Evolutionary conservation across 257 asterid genomes (phyloP).

Genomic region (Knoxia roxburghii): DNA sequence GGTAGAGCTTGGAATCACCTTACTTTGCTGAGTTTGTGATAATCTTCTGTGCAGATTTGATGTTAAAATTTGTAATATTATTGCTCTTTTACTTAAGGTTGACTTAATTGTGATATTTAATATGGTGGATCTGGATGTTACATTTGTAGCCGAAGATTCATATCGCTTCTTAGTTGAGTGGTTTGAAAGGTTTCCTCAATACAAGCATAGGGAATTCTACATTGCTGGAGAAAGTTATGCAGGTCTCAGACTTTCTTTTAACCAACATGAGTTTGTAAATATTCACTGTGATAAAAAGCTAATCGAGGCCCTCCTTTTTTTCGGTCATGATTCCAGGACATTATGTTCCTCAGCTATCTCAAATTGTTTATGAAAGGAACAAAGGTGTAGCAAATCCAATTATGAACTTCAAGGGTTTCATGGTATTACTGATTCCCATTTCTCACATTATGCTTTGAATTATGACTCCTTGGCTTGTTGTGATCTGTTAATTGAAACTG

Average conservation of each 20-base stretch:
- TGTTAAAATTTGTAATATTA: not conserved
- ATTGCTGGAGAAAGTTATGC: constrained; percentile 98
- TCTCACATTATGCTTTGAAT: not conserved
- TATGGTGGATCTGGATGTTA: constrained; percentile 26
- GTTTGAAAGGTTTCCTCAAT: constrained; percentile 97
- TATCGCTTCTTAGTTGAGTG: constrained; percentile 69
- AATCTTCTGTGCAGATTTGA: constrained; percentile 8
- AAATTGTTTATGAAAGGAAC: constrained; percentile 54
- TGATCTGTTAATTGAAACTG: constrained; percentile 8
- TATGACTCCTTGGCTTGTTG: not conserved
- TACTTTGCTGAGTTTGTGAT: constrained; percentile 7
- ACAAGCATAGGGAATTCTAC: constrained; percentile 84
- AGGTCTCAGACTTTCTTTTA: constrained; percentile 30
- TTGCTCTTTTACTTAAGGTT: constrained; percentile 7
- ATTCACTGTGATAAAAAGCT: not conserved
- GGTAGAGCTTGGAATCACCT: constrained; percentile 38
- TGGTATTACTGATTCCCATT: constrained; percentile 42
- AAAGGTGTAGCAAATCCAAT: constrained; percentile 70
- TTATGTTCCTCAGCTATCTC: constrained; percentile 92
- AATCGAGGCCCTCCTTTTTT: constrained; percentile 8
- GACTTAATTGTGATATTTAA: constrained; percentile 10
- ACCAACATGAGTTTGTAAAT: not conserved
- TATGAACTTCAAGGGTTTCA: constrained; percentile 82
- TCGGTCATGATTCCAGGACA: constrained; percentile 50
- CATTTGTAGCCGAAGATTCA: constrained; percentile 76